Evolutionary conservation across 108 stramenopile genomes (phyloP).

Genomic region (Cyclotella atomus): DNA sequence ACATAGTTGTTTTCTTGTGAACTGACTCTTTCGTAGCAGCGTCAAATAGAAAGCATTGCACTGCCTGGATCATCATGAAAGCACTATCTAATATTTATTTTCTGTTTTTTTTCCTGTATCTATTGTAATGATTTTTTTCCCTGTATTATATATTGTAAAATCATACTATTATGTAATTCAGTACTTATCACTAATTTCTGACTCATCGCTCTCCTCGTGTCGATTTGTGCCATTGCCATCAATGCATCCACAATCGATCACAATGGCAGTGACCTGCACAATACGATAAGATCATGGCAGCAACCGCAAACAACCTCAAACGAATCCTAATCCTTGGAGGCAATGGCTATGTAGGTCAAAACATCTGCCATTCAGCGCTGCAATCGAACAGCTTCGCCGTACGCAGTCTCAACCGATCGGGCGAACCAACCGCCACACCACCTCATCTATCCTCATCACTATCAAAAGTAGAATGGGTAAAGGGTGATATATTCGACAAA

Average conservation of each 20-base stretch:
- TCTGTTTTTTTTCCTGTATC: too few species aligned
- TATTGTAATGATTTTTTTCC: too few species aligned
- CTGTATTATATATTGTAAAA: too few species aligned
- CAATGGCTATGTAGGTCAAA: constrained; percentile 82
- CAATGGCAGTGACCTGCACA: neutral
- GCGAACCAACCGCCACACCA: constrained; percentile 41
- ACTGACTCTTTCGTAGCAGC: too few species aligned
- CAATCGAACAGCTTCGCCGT: constrained; percentile 47
- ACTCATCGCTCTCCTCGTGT: too few species aligned
- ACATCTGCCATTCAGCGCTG: constrained; percentile 64
- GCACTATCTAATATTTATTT: too few species aligned
- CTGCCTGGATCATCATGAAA: too few species aligned
- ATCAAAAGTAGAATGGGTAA: constrained; percentile 58
- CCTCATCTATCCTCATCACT: constrained; percentile 24
- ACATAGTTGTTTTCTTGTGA: neutral
- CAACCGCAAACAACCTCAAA: constrained; percentile 6
- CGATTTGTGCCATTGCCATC: too few species aligned
- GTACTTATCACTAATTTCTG: too few species aligned
- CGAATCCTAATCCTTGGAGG: constrained; percentile 73
- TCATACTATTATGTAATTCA: too few species aligned
- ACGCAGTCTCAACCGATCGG: constrained; percentile 65
- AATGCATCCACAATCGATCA: neutral
- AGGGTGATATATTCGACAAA: constrained; percentile 66
- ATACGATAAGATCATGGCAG: neutral
- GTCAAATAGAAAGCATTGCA: too few species aligned